phyloP scores from a whole-genome alignment of 495 filamentous ascomycete species.

The Neurospora sp. region DNA sequence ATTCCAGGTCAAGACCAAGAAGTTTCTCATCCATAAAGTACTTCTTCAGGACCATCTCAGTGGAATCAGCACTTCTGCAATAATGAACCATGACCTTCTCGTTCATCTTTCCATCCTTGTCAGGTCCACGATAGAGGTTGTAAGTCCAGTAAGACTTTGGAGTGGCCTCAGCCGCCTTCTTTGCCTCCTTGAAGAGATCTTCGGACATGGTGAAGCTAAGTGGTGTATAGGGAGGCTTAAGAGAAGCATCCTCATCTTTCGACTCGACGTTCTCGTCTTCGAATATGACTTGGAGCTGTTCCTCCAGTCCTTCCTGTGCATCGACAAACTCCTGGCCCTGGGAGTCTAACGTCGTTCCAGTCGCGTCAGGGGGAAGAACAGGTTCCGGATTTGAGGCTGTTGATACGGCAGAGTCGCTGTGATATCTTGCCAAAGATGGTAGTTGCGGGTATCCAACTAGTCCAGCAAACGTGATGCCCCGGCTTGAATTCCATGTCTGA shows the following conservation, averaged over 20 bases:
- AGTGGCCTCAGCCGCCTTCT: slow-evolving; percentile 25
- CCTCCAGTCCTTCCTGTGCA: neutral
- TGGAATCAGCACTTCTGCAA: slow-evolving; percentile 53
- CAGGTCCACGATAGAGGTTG: slow-evolving; percentile 45
- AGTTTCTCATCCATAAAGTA: slow-evolving; percentile 61
- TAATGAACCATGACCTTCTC: slow-evolving; percentile 58
- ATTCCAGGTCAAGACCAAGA: slow-evolving; percentile 82
- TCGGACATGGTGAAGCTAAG: slow-evolving; percentile 36
- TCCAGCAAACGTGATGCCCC: slow-evolving; percentile 28
- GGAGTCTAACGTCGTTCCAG: neutral
- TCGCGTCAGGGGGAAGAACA: neutral
- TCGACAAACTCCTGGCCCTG: neutral
- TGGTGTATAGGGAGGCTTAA: slow-evolving; percentile 22
- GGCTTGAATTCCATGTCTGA: slow-evolving; percentile 29
- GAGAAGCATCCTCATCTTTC: slow-evolving; percentile 4
- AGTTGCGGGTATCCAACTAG: slow-evolving; percentile 11
- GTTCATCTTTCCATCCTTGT: slow-evolving; percentile 20
- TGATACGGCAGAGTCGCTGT: slow-evolving; percentile 1
- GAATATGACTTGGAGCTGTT: neutral
- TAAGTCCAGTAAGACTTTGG: slow-evolving; percentile 57
- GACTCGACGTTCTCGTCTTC: neutral
- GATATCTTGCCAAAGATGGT: slow-evolving; percentile 1
- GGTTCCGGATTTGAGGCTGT: neutral
- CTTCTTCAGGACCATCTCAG: slow-evolving; percentile 52
- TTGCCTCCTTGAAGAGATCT: slow-evolving; percentile 33